phyloP scores from a whole-genome alignment of 2,329 filamentous ascomycete species.

The Phaeosphaeria sp. region DNA sequence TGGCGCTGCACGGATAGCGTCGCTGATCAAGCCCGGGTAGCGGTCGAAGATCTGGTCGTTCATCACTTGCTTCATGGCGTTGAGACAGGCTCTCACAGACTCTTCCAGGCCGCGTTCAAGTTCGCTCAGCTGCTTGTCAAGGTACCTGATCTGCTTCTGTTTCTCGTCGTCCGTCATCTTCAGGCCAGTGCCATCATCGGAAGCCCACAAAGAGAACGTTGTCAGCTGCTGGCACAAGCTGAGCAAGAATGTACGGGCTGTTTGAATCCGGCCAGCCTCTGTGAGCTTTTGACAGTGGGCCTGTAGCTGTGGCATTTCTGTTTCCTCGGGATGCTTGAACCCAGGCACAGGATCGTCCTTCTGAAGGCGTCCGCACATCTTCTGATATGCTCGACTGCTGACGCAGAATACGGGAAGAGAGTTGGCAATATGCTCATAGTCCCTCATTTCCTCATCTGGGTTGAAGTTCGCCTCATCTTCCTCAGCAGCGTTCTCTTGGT shows the following conservation, averaged over 20 bases:
- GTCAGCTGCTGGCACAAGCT: slow-evolving; percentile 59
- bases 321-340: slow-evolving; percentile 61
- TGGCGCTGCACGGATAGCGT: slow-evolving; percentile 48
- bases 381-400: slow-evolving; percentile 67
- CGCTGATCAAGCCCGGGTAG: slow-evolving; percentile 48
- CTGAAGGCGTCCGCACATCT: slow-evolving; percentile 61
- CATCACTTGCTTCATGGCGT: slow-evolving; percentile 50
- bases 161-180: slow-evolving; percentile 52
- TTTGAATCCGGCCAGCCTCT: slow-evolving; percentile 54
- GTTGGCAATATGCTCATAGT: slow-evolving; percentile 64
- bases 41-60: slow-evolving; percentile 56
- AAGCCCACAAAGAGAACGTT: slow-evolving; percentile 60
- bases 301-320: slow-evolving; percentile 63
- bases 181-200: slow-evolving; percentile 50
- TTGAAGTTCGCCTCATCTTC: slow-evolving; percentile 63
- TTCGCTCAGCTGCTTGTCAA: slow-evolving; percentile 49
- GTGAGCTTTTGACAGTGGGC: slow-evolving; percentile 66
- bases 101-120: slow-evolving; percentile 52
- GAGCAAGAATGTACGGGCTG: slow-evolving; percentile 59
- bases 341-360: slow-evolving; percentile 61
- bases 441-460: slow-evolving; percentile 60
- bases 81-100: slow-evolving; percentile 48
- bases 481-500: slow-evolving; percentile 61
- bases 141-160: slow-evolving; percentile 47
- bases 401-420: slow-evolving; percentile 70